A percentile compares a stretch with the other conserved stretches of the same genome.
phyloP scores from a whole-genome alignment of 73 alveolate species.

The Symbiodinium natans region DNA sequence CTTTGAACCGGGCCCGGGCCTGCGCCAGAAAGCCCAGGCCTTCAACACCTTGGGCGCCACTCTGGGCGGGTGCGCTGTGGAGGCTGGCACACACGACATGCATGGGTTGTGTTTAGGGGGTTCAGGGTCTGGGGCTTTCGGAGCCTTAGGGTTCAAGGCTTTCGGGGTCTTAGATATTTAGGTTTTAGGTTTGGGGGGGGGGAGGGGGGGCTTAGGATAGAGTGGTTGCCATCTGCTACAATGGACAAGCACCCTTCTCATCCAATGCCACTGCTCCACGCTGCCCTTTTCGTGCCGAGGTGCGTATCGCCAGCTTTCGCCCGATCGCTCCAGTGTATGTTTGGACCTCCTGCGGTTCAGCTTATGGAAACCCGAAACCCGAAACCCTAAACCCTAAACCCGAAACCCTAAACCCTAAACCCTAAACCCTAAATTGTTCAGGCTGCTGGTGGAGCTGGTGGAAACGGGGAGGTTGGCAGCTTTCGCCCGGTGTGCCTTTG shows the following conservation, averaged over 20 bases:
- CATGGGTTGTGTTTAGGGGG: background rate
- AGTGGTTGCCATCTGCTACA: too few species aligned
- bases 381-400: too few species aligned
- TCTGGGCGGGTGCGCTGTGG: background rate
- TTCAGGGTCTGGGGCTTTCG: too few species aligned
- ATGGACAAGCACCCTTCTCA: too few species aligned
- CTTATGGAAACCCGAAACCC: too few species aligned
- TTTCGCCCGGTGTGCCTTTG: background rate
- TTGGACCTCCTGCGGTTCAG: conserved; percentile 43
- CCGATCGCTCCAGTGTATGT: conserved; percentile 57
- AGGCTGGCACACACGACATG: background rate
- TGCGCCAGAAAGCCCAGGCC: background rate
- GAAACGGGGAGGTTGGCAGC: background rate
- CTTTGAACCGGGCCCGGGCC: background rate
- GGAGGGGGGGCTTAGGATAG: background rate
- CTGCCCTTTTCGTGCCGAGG: too few species aligned
- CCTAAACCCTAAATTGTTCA: too few species aligned
- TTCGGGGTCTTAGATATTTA: background rate
- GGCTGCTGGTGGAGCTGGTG: background rate
- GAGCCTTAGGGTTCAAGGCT: background rate
- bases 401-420: too few species aligned
- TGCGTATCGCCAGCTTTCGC: conserved; percentile 21
- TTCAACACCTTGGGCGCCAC: background rate
- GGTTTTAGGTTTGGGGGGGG: background rate
- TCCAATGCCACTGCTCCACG: too few species aligned